phyloP scores from a whole-genome alignment of 78 protist genomes.

The Planoprotostelium fungivorum region DNA sequence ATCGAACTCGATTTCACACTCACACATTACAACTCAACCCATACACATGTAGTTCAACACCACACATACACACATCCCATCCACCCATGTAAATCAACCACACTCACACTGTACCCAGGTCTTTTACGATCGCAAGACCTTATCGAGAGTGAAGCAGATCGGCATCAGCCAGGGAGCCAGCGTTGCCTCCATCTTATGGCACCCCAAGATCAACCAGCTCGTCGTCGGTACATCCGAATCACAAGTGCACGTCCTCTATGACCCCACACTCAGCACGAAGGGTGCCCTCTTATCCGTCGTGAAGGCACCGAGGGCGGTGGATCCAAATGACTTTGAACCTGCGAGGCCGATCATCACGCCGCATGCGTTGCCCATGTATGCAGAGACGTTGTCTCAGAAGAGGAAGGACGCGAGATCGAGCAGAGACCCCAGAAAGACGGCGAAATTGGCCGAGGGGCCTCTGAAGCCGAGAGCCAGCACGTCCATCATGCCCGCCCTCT shows the following conservation, averaged over 20 bases:
- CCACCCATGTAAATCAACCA: background rate
- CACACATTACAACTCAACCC: no score
- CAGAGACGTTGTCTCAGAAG: constrained; percentile 7
- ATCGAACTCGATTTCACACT: no score
- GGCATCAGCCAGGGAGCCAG: constrained; percentile 14
- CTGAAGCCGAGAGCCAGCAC: background rate
- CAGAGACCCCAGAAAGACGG: background rate
- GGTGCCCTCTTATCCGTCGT: constrained; percentile 20
- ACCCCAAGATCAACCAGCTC: constrained; percentile 67
- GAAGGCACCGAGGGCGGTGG: constrained; percentile 44
- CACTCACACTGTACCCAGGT: constrained; percentile 10
- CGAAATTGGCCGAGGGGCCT: background rate
- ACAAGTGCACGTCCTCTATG: constrained; percentile 25
- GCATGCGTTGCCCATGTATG: constrained; percentile 44
- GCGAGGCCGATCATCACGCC: constrained; percentile 60
- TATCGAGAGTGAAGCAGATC: constrained; percentile 47
- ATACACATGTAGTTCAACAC: no score
- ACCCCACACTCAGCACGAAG: constrained; percentile 14
- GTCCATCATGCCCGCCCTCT: background rate
- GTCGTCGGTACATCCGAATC: constrained; percentile 63
- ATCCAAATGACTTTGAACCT: constrained; percentile 26
- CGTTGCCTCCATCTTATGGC: constrained; percentile 44
- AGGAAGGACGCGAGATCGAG: constrained; percentile 5
- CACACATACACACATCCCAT: background rate
- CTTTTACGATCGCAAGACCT: constrained; percentile 16